A percentile compares a stretch with the other conserved stretches of the same genome.
Conservation (phyloP, 805 yeast genomes). For the Debaryomyces tyrocola region DNA sequence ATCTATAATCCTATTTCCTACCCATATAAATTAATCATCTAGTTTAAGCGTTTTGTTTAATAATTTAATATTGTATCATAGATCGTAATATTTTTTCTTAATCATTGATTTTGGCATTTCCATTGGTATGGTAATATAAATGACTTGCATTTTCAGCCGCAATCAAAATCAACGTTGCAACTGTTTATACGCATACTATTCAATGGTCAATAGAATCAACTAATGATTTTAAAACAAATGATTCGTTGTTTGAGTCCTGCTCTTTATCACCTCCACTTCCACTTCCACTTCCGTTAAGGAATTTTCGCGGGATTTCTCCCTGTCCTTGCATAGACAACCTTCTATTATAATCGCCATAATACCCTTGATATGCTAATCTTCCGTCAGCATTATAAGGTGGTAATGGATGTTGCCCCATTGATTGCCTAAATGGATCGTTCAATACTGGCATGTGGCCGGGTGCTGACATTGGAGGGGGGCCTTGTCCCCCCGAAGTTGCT, state of each 20-base stretch:
- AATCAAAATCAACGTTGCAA: not conserved
- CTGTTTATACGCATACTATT: not conserved
- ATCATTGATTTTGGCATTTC: no score
- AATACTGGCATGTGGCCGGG: constrained; percentile 1
- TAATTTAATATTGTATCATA: not conserved
- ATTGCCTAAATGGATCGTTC: constrained; percentile 3
- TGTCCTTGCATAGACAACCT: not conserved
- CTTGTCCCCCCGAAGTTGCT: not conserved
- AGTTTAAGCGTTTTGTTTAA: not conserved
- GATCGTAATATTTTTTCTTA: not conserved
- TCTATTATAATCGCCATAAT: not conserved
- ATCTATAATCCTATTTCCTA: not conserved
- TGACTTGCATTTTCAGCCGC: no score
- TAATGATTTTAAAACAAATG: constrained; percentile 38
- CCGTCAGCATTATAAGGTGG: constrained; percentile 4
- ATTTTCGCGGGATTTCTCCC: constrained; percentile 9
- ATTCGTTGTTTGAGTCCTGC: constrained; percentile 9
- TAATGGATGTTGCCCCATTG: constrained; percentile 2
- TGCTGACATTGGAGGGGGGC: not conserved
- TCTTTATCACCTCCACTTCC: not conserved
- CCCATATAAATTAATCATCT: not conserved
- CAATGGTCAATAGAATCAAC: constrained; percentile 42
- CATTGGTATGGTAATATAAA: no score
- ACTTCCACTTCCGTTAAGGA: constrained; percentile 1
- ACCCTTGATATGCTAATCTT: constrained; percentile 2